Evolutionary conservation across 805 yeast species (phyloP), one percentile per base, ranked within the genome.

Genomic region (Pichia gijzeniarum): DNA sequence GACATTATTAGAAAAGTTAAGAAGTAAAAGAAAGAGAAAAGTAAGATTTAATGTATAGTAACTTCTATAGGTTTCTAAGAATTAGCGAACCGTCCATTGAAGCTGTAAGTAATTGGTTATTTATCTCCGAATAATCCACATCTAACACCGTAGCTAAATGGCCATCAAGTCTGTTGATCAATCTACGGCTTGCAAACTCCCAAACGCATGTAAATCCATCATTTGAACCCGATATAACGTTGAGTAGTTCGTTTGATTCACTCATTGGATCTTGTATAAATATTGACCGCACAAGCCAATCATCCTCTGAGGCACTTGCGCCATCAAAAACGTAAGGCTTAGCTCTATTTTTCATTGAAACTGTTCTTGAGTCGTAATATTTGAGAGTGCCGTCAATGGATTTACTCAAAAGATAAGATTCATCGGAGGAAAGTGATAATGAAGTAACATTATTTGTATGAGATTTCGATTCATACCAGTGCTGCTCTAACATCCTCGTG

Each of bases 61-160:
- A 6, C n/a, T 13, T 18, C 35, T 41, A 43, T 30, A 56, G 45
- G 32, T 55, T 69, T 51, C 82, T 63, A 5, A 80, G 60, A 6
- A 82, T 70, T 5, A 82, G 54, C 3, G 73, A 65, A 0, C 83
- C 80, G 57, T 81, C 89, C 5, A 68, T 64, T 4, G 85, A 76
- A 4, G 78, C 62, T 16, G 81, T 70, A 2, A 73, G 59, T 9
- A 80, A 32, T 13, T 72, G 62, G 0, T 63, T 64, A 3, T 55
- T 55, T 13, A 59, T 58, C 8, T 34, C 32, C 2, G 52, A 50
- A 6, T 69, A 73, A 53, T 75, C 80, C 7, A 82, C 74, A 58
- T 79, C 88, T 21, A 80, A 60, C 0, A 80, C 84, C 0, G 80
- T 62, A 0, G 88, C 84, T 5, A 56, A 51, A 55, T 85, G 90